These are phyloP conservation scores for Tetragonia tetragonoides DNA, from an alignment of 148 eudicot species.

Conservation along the genomic window DNA sequence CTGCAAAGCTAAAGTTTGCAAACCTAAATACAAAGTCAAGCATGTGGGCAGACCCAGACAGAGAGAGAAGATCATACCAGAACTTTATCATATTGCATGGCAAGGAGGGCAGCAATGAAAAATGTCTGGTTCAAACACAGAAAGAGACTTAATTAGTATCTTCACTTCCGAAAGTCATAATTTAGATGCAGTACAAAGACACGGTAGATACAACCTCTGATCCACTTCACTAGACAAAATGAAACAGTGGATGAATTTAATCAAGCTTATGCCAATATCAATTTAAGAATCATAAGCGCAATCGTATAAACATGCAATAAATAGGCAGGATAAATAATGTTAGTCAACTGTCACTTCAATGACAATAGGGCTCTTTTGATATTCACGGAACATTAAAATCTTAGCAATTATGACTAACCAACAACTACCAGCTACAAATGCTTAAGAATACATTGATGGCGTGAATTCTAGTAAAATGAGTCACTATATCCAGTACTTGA, in stretches of 20 bases:
- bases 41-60: constrained; percentile 17
- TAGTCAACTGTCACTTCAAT: not conserved
- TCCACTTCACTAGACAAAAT: not conserved
- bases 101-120: constrained; percentile 95
- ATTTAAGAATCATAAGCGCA: not conserved
- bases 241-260: not conserved
- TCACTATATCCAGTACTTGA: constrained; percentile 1
- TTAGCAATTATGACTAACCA: not conserved
- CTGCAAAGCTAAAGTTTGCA: not conserved
- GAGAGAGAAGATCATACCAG: constrained; percentile 57
- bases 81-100: constrained; percentile 87
- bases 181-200: not conserved
- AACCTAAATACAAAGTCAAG: not conserved
- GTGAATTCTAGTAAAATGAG: not conserved
- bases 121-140: constrained; percentile 62
- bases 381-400: not conserved
- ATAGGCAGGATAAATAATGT: not conserved
- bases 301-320: not conserved
- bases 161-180: not conserved
- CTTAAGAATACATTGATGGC: not conserved
- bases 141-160: constrained; percentile 15
- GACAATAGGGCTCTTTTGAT: not conserved
- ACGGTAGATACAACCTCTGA: not conserved
- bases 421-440: not conserved
- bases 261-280: not conserved